Base-by-base conservation (phyloP, 2,329 filamentous ascomycete species). In the Plenodomus tracheiphilus region DNA sequence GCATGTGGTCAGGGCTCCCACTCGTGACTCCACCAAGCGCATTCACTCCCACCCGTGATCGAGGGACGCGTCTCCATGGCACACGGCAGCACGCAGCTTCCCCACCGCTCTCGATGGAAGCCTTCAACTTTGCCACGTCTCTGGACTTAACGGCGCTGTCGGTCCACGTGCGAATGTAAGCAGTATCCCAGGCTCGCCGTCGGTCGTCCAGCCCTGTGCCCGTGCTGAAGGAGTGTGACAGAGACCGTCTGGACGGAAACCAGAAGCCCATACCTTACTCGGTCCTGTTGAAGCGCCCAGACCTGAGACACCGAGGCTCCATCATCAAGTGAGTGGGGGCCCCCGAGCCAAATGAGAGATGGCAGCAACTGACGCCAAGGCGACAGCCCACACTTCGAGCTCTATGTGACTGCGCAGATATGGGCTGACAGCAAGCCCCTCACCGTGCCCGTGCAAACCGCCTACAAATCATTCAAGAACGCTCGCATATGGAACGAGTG, bases 401-500 rank as follows among this genome's bases (percentile, higher is more conserved):
- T 99, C 40, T 97, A 93, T 68, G 86, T 96, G 41, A 97, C 92
- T 0, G 88, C 87, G 8, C 94, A 97, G 73, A 82, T 97, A 64
- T 99, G 93, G 88, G 90, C 92, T 11, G 91, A 95, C 64, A 97
- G 92, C 21, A 99, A 99, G 71, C 91, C 93, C 30, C 77, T 99
- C 59, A 95, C 92, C 0, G 89, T 97, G 1, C 89, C 91, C 0
- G 83, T 95, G 10, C 93, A 97, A 72, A 99, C 94, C 2, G 83
- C 91, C 19, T 97, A 97, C 75, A 96, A 91, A 68, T 78, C 90
- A 7, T 97, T 99, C 70, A 91, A 91, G 68, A 82, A 82, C 30
- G 85, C 67, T 25, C 73, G 77, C 49, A 85, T 85, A 68, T 97
- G 94, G 94, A 96, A 96, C 69, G 93, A 97, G 76, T 99, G 95